Base-by-base conservation (phyloP, 2,329 filamentous ascomycete genomes). In the Fusarium sp. region DNA sequence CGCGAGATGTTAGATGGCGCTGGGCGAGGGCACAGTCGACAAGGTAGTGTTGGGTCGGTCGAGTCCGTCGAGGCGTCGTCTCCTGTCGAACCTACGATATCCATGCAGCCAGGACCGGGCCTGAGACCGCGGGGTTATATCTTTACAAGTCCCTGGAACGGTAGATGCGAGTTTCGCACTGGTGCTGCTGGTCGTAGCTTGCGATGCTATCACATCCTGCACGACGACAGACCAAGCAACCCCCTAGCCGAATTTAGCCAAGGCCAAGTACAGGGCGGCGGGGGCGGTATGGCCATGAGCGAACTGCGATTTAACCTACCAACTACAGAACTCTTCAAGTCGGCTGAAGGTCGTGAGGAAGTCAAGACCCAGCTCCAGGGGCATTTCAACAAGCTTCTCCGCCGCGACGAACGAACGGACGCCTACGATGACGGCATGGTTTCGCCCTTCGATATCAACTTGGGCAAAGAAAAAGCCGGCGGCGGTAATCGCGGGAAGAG, bases 281-380 rank as follows among this genome's bases (percentile, higher is more conserved):
- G 65, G 5, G 52, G 55, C 1, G 49, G 65, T 2, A 70, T 70
- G 63, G 83, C 72, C 13, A 72, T 97, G 28, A 97, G 93, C 77
- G 95, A 97, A 78, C 83, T 98, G 62, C 89, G 94, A 18, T 97
- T 97, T 83, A 97, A 97, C 76, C 86, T 97, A 0, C 94, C 93
- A 2, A 87, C 85, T 49, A 77, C 80, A 16, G 83, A 87, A 33
- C 58, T 86, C 4, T 82, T 87, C 46, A 75, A 77, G 18, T 73
- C 77, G 2, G 75, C 79, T 4, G 77, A 78, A 36, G 77, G 78
- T 8, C 67, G 74, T 8, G 71, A 73, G 20, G 74, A 73, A 45
- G 75, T 77, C 55, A 77, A 74, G 54, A 76, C 72, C 9, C 77
- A 79, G 31, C 70, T 79, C 20, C 81, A 83, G 11, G 82, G 81